Percentiles rank a stretch among this genome's conserved stretches.
Conservation (phyloP, 164 flowering plant genomes). For the Vitis rupestris region DNA sequence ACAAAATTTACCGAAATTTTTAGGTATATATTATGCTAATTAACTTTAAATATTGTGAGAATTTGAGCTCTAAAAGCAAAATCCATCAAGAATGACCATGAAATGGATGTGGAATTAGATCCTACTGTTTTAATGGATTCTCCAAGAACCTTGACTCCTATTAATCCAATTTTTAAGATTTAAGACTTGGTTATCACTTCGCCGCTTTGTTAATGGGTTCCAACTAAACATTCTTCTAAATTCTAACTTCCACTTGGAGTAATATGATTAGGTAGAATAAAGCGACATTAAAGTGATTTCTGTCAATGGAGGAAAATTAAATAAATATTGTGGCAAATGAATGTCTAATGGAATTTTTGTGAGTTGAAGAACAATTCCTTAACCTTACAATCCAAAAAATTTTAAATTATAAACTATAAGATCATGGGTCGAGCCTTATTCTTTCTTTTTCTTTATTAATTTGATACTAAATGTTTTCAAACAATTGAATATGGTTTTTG, state of each 20-base stretch:
- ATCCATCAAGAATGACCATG: background rate
- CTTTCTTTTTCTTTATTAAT: no score
- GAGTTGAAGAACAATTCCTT: no score
- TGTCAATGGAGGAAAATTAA: background rate
- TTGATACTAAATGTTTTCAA: no score
- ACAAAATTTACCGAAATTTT: no score
- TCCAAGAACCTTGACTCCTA: background rate
- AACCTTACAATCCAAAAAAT: no score
- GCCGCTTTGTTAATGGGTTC: background rate
- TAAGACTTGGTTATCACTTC: background rate
- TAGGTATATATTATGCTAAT: no score
- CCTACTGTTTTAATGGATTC: background rate
- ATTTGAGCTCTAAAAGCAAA: background rate
- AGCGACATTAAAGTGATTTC: background rate
- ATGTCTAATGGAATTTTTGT: no score
- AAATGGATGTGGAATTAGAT: background rate
- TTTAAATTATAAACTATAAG: no score
- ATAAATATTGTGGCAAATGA: background rate
- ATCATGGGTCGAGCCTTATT: no score
- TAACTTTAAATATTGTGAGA: no score
- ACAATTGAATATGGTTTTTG: no score
- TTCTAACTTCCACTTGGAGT: background rate
- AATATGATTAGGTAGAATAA: background rate
- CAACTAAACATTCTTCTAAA: constrained; percentile 1
- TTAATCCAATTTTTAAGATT: background rate